Evolutionary conservation across 495 filamentous ascomycete species (phyloP).

Genomic region (Penicillium ucsense): DNA sequence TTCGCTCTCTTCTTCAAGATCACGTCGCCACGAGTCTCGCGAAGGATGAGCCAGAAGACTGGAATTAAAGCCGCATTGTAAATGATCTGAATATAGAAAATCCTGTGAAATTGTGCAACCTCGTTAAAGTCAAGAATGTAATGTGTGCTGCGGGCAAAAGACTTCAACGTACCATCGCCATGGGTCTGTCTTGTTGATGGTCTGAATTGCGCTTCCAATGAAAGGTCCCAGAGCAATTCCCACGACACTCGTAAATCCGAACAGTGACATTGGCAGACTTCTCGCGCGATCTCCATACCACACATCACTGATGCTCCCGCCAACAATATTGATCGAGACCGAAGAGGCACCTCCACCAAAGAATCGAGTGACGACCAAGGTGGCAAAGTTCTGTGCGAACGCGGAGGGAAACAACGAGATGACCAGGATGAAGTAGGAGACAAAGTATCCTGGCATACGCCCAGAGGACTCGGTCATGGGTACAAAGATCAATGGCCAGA

Average conservation of each 20-base stretch:
- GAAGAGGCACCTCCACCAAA: conserved; percentile 41
- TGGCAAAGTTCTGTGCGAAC: conserved; percentile 42
- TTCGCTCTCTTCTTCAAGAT: conserved; percentile 54
- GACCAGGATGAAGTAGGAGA: conserved; percentile 38
- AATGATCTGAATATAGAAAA: conserved; percentile 45
- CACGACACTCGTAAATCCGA: conserved; percentile 32
- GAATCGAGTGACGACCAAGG: conserved; percentile 39
- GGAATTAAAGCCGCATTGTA: conserved; percentile 35
- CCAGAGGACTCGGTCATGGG: conserved; percentile 45
- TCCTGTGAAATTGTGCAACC: conserved; percentile 16
- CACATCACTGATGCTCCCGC: conserved; percentile 36
- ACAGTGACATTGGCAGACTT: conserved; percentile 36
- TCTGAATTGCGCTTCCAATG: conserved; percentile 29
- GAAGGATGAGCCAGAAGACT: conserved; percentile 32
- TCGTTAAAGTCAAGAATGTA: neutral
- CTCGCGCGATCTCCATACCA: conserved; percentile 31
- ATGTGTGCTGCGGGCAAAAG: neutral
- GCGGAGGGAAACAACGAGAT: conserved; percentile 40
- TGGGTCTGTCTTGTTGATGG: conserved; percentile 24
- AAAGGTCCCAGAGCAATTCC: conserved; percentile 43
- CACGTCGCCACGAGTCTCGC: conserved; percentile 32
- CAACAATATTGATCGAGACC: conserved; percentile 38
- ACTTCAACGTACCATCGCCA: conserved; percentile 32
- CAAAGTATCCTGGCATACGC: conserved; percentile 39
- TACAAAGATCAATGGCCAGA: conserved; percentile 41